Base-by-base conservation (phyloP, 164 flowering plant genomes). In the Macadamia tetraphylla region DNA sequence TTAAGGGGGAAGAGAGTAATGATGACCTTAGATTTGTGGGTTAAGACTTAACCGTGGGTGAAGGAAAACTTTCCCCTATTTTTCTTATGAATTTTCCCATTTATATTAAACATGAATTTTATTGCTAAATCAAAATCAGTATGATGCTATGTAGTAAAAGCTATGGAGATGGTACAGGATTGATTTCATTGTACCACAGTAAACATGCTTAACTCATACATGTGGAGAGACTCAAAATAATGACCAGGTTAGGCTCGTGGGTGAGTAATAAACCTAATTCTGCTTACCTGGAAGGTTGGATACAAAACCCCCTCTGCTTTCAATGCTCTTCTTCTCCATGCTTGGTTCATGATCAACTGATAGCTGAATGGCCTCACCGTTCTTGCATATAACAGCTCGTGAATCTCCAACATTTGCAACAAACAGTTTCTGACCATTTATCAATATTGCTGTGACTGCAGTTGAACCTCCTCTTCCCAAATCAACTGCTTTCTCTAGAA, bases 381-480 rank as follows among this genome's bases (percentile, higher is more conserved):
- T 85, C 66, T 73, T 82, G 74, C 87, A 84, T 1, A 94, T 73
- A 62, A 94, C 88, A 44, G 97, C 98, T 15, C 95, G 85, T 51
- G 96, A 91, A 75, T 94, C 97, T 55, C 97, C 97, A 62, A 90
- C 86, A 82, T 92, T 94, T 43, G 95, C 97, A 30, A 92, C 91
- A 6, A 90, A 84, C 67, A 94, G 75, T 73, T 84, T 88, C 61
- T 83, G 78, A 61, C 98, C 85, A 73, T 92, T 78, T n/a, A 94
- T 85, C 61, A 94, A 70, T 70, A 90, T 88, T 43, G 97, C 97
- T 23, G 98, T 94, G 58, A 92, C 97, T 11, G 98, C 97, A 63
- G 98, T 94, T 52, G 98, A 94, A 63, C 98, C 98, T 11, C 98
- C 98, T 75, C 72, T 85, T 9, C 97, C 95, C 71, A 87, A 77